Percentiles rank a stretch among this genome's conserved stretches.
Conservation (phyloP, 2,329 filamentous ascomycete species). For the Tolypocladium cylindrosporum region DNA sequence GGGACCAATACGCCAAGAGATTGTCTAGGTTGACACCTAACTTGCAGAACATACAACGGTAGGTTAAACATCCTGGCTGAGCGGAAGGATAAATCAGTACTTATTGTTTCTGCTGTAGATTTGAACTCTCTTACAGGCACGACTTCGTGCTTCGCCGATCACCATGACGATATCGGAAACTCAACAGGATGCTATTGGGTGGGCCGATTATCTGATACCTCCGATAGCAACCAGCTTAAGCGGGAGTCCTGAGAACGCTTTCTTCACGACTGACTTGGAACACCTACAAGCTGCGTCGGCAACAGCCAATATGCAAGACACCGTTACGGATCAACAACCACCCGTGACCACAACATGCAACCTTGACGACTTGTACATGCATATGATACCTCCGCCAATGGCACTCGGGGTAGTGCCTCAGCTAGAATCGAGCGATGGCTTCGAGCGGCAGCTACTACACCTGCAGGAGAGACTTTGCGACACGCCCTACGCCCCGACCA, state of each 20-base stretch:
- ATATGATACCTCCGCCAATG: not conserved
- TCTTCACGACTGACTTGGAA: not conserved
- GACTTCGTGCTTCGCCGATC: not conserved
- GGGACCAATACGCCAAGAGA: not conserved
- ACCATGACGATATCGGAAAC: not conserved
- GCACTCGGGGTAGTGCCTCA: not conserved
- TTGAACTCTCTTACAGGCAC: too few species aligned
- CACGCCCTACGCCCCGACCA: not conserved
- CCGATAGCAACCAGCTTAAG: not conserved
- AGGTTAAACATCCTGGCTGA: not conserved
- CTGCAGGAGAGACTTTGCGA: conserved; percentile 1
- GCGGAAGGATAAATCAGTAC: too few species aligned
- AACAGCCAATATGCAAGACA: not conserved
- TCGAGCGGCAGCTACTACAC: not conserved
- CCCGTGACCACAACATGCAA: not conserved
- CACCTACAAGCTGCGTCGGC: not conserved
- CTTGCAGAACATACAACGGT: not conserved
- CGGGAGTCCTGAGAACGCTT: not conserved
- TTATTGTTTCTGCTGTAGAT: not conserved
- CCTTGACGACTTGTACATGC: not conserved
- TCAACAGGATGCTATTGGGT: not conserved
- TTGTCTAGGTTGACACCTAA: not conserved
- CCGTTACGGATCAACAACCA: not conserved
- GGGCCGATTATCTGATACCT: not conserved
- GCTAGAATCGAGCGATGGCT: not conserved